These are phyloP conservation scores for Naganishia sp. DNA, from an alignment of 1,284 basidiomycete species.

Conservation along the genomic window DNA sequence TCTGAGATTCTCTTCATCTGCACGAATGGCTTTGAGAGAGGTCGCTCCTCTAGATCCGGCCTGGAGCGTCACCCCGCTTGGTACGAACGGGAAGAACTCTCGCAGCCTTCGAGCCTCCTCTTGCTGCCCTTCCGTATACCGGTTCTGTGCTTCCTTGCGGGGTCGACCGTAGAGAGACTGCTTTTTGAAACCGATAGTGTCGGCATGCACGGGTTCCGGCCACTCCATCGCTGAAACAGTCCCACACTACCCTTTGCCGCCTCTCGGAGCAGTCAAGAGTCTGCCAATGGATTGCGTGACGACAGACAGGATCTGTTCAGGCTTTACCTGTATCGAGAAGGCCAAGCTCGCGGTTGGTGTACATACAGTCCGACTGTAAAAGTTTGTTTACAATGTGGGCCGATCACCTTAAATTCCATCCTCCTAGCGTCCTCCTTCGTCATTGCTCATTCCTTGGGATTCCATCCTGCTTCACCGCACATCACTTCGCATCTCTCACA, in stretches of 20 bases:
- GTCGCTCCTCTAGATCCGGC: slow-evolving; percentile 23
- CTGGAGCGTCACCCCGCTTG: slow-evolving; percentile 22
- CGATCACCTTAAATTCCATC: neutral
- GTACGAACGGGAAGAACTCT: slow-evolving; percentile 1
- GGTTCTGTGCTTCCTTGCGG: neutral
- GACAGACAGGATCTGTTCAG: no score
- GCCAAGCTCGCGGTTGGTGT: no score
- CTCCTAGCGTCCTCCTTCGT: neutral
- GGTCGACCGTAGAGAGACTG: neutral
- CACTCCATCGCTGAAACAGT: slow-evolving; percentile 11
- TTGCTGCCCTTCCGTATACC: slow-evolving; percentile 18
- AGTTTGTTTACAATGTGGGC: slow-evolving; percentile 26
- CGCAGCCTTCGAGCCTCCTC: slow-evolving; percentile 2
- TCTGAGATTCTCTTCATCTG: neutral
- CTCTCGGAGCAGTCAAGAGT: neutral
- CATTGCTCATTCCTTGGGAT: neutral
- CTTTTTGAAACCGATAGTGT: slow-evolving; percentile 10
- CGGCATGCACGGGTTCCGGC: slow-evolving; percentile 21
- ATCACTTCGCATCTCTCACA: no score
- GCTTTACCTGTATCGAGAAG: neutral
- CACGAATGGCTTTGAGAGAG: neutral
- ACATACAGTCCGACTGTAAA: neutral
- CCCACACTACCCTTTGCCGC: no score
- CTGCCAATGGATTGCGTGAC: no score
- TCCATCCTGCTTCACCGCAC: no score